Base-by-base conservation (phyloP, 352 stramenopile genomes). In the Globisporangium parvum region DNA sequence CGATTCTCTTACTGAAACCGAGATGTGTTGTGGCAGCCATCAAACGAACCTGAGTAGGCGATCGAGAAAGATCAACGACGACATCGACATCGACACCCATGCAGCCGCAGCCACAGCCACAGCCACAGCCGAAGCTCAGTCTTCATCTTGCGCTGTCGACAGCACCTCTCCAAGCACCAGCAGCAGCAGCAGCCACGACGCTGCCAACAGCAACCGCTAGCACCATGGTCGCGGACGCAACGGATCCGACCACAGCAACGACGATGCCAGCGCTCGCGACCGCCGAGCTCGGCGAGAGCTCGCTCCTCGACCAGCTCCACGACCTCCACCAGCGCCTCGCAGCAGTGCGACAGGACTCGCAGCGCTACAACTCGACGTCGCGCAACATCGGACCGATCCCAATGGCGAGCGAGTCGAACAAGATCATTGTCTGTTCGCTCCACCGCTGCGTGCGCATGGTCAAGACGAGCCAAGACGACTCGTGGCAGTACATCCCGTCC, bases 401-500 rank as follows among this genome's bases (percentile, higher is more conserved):
- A 23, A 88, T 91, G 78, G 80, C 80, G 20, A 78, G 67, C 55
- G 80, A 88, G 63, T 76, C 57, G 33, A 88, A 88, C 75, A 88
- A 91, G 66, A 91, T 91, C 62, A 82, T 91, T 47, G 78, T 91
- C 31, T 85, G 72, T 54, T 85, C 70, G 10, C 63, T 88, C 46
- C 78, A 69, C 14, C 78, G 78, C 47, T 91, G 80, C 46, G 78
- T 91, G 63, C 80, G 78, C 20, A 88, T 91, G 80, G 57, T 80
- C 47, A 86, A 87, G 63, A 86, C 80, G 47, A 62, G 67, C 28
- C 67, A 81, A 35, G 80, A 85, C 57, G 80, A 88, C 66, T 74
- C 77, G 55, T 91, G 80, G 80, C 74, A 88, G 55, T 91, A 91
- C 67, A 71, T 79, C 17, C 58, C 65, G 44, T 91, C 80, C 18